Base-by-base conservation (phyloP, 306 rosid genomes). In the Castanea sativa region DNA sequence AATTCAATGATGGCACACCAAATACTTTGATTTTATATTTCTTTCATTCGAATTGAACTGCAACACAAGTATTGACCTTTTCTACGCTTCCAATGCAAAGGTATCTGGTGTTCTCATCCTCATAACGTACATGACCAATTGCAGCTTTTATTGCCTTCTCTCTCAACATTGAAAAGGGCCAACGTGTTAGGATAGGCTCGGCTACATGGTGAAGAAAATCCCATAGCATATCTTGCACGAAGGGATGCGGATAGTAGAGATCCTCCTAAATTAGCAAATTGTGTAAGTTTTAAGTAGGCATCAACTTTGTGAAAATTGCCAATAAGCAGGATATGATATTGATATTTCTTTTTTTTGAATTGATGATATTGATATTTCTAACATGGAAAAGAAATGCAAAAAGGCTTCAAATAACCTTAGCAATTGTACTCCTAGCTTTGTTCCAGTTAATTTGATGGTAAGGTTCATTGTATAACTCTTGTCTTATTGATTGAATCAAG, bases 31-130 rank as follows among this genome's bases (percentile, higher is more conserved):
- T 12, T 11, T 29, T 12, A 41, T 27, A 13, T 27, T 23, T 56
- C 2, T 56, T 57, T 20, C 61, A 57, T n/a, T 20, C 8, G 3
- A 23, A 57, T 57, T 57, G 14, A 5, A 6, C 3, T 19, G 11
- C 5, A 6, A 20, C 27, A 60, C 58, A 49, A 38, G 32, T 25
- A 76, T 49, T 19, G 49, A 88, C 94, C 86, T 92, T 92, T 53
- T 88, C 90, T 6, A 88, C 94, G 78, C 82, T 57, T 58, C 97
- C 97, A 79, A 92, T 89, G 85, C 90, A 92, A 69, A 88, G 87
- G 77, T 90, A 92, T 72, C 89, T 67, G 58, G 80, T 92, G 38
- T 75, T 87, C 83, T 89, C 88, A 38, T 90, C 94, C 74, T 92
- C 97, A 32, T 92, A 92, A 33, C 80, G 88, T 6, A 92, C 78